Base-by-base conservation (phyloP, 768 basidiomycete species). In the Boletus bicolor region DNA sequence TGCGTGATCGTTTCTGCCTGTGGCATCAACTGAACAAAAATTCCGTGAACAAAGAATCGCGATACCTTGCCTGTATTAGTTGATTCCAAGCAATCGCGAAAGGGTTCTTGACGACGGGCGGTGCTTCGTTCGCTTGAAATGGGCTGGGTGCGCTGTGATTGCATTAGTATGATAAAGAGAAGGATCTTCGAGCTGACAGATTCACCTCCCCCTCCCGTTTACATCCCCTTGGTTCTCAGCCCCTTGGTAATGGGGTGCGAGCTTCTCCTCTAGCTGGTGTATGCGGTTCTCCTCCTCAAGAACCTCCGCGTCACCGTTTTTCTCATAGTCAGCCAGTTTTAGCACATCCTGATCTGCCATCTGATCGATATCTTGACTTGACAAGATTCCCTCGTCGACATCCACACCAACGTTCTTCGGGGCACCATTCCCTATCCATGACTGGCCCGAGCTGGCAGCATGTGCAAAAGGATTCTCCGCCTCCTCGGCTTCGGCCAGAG, bases 321-420 rank as follows among this genome's bases (percentile, higher is more conserved):
- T 47, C 7, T 35, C 55, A 12, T 61, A 50, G 1, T 54, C 56
- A 11, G 39, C 44, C 10, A 44, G 5, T 30, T 59, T 53, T 32
- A 36, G 47, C 68, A 59, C 67, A n/a, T 69, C 67, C 7, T 56
- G 50, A 45, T 65, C 66, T 28, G 59, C 58, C 8, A 63, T 55
- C 39, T 72, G 64, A 42, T 67, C 65, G 37, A 76, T 72, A 26
- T 73, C 69, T 49, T 75, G 72, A 51, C 69, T 72, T 11, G 67
- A 68, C 21, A 76, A 51, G 41, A 70, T 54, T 28, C 34, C 57
- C 51, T 72, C 68, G 56, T 73, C 64, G 54, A 64, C 70, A 54
- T 68, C 69, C 15, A 70, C 67, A 21, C 69, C 66, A 30, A 56
- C n/a, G 12, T 51, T 56, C 46, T 56, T 42, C 10, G 44, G 21